Base-by-base conservation (phyloP, 495 filamentous ascomycete species). In the Massariosphaeria phaeospora region DNA sequence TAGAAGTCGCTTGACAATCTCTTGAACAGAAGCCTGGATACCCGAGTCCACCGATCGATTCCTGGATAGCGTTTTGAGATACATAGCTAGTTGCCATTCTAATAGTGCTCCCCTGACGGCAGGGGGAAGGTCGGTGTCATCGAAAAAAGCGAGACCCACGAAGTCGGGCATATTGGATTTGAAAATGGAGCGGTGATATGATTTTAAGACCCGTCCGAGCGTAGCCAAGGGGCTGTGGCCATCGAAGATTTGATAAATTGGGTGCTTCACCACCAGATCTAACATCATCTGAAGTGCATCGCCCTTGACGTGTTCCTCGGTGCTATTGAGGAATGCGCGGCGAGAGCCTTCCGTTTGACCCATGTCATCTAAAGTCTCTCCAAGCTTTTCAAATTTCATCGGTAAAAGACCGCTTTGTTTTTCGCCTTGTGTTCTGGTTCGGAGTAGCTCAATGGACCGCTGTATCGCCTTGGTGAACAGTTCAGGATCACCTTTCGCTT, bases 331-430 rank as follows among this genome's bases (percentile, higher is more conserved):
- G 62, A 60, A 78, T 74, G 26, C 68, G 64, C 35, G 68, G 53
- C 35, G 73, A 66, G 6, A 76, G 68, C 45, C 74, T 71, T 21
- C 49, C 44, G 23, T 51, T 56, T 55, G 72, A 64, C 56, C 69
- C 58, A 13, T 54, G 62, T 74, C 70, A n/a, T 59, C 76, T 46
- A 74, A 76, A 0, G 73, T 57, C 45, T 75, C 69, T 1, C 69
- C 79, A 29, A 78, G 74, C 48, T 75, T 70, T 54, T 83, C 80
- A 29, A 75, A 74, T 47, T 83, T 84, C 20, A 77, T 66, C 2
- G 73, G 66, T 3, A 80, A 64, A 51, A 76, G 73, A 0, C 75
- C 80, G 0, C 72, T 66, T n/a, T 62, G 61, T 40, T 69, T 71
- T 36, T 81, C 75, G 2, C 63, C 57, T 6, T 60, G 29, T 3